Base-by-base conservation (phyloP, 768 basidiomycete genomes). In the Boletus bicolor region DNA sequence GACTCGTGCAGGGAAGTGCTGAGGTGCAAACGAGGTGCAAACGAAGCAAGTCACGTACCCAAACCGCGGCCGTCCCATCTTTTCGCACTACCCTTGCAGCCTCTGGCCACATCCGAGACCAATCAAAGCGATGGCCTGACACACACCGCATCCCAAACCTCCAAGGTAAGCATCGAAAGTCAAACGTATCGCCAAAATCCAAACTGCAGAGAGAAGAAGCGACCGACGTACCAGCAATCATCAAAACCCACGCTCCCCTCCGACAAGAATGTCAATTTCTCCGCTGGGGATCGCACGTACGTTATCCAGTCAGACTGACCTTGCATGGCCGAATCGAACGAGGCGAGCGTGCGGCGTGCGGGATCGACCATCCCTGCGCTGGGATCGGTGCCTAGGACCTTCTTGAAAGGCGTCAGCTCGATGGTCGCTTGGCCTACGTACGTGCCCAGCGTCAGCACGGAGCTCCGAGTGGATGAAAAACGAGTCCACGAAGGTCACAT, bases 71-170 rank as follows among this genome's bases (percentile, higher is more conserved):
- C 3, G 82, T 85, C 4, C 89, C 91, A 11, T 81, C 77, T 2
- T 72, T 75, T 43, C 80, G 76, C 28, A 92, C 68, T 0, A 87
- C 79, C 12, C 86, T 75, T 9, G 77, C 75, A 0, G 81, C 74
- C 68, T 91, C 87, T 8, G 79, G 79, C 88, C 90, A 93, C 15
- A 87, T 76, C 56, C 77, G 80, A 3, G 71, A 65, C 81, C 85
- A 89, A 61, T 92, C 79, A 64, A 93, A 93, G 91, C 91, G 92
- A 64, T 93, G 91, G 1, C 83, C 84, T 0, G 91, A 63, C 42
- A 44, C 14, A 12, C 8, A 28, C 8, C 37, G 21, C 28, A 4
- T 1, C 6, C 28, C 28, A 3, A 21, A 21, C 24, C 12, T 7
- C n/a, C 17, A 1, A 34, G 26, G 19, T 24, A 17, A 47, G 32